Conservation (phyloP, 768 basidiomycete genomes). For the Megacollybia marginata region DNA sequence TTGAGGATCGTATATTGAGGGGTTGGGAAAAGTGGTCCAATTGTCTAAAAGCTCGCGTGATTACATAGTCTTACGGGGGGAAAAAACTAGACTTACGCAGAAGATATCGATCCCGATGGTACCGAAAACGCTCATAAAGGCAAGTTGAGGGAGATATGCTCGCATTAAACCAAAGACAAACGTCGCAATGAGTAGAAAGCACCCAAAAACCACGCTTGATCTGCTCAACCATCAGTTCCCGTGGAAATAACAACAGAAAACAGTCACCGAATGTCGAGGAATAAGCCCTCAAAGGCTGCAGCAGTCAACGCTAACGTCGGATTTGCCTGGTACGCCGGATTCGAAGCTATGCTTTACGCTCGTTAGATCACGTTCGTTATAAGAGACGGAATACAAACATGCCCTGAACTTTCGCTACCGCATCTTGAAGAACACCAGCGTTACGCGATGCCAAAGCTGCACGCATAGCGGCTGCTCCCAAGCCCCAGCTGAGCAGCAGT, state of each 20-base stretch:
- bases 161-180: constrained; percentile 39
- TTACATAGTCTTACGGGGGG: not conserved
- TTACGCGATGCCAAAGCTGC: constrained; percentile 33
- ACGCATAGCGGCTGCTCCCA: constrained; percentile 47
- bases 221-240: constrained; percentile 11
- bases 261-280: constrained; percentile 35
- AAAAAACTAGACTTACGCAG: constrained; percentile 21
- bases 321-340: constrained; percentile 24
- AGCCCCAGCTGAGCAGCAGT: constrained; percentile 44
- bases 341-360: constrained; percentile 1
- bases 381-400: constrained; percentile 16
- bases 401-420: constrained; percentile 19
- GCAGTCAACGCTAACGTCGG: constrained; percentile 27
- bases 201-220: constrained; percentile 37
- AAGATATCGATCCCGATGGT: constrained; percentile 39
- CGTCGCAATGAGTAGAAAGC: constrained; percentile 38
- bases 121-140: constrained; percentile 37
- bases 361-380: not conserved
- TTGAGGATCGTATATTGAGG: constrained; percentile 35
- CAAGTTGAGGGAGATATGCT: constrained; percentile 38
- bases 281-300: constrained; percentile 41
- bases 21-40: constrained; percentile 44
- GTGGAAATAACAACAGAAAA: not conserved
- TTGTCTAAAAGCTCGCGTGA: constrained; percentile 17
- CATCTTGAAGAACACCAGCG: constrained; percentile 20